Conservation (phyloP, 257 asterid genomes). For the Jaltomata sinuosa region DNA sequence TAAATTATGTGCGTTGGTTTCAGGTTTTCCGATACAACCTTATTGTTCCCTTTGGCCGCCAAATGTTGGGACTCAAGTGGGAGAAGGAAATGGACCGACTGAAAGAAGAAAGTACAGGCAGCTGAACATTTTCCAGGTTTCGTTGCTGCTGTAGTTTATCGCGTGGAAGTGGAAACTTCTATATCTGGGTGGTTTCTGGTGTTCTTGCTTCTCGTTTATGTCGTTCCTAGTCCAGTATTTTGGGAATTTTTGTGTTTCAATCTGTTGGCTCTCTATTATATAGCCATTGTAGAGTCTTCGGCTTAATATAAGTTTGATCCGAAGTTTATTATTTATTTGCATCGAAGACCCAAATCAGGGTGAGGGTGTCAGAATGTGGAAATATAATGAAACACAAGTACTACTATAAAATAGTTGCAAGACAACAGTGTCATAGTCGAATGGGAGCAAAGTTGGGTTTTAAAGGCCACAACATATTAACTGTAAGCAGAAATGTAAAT, state of each 20-base stretch:
- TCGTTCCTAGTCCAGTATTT: not conserved
- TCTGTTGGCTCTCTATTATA: not conserved
- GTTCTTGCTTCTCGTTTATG: not conserved
- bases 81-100: constrained; percentile 63
- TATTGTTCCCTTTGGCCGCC: constrained; percentile 87
- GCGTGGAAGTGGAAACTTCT: not conserved
- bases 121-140: not conserved
- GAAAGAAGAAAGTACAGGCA: constrained; percentile 30
- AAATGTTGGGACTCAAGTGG: constrained; percentile 76
- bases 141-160: not conserved
- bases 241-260: not conserved
- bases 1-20: not conserved
- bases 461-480: not conserved
- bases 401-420: not conserved
- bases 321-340: not conserved
- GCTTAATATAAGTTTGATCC: not conserved
- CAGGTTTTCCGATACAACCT: constrained; percentile 76
- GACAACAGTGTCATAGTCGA: too few relatives aligned
- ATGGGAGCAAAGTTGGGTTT: not conserved
- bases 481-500: not conserved
- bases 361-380: not conserved
- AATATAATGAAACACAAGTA: not conserved
- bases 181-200: not conserved
- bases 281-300: not conserved
- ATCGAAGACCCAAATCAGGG: too few relatives aligned